Evolutionary conservation across 257 asterid species (phyloP).

Genomic region (Solanum megistacrolobum): DNA sequence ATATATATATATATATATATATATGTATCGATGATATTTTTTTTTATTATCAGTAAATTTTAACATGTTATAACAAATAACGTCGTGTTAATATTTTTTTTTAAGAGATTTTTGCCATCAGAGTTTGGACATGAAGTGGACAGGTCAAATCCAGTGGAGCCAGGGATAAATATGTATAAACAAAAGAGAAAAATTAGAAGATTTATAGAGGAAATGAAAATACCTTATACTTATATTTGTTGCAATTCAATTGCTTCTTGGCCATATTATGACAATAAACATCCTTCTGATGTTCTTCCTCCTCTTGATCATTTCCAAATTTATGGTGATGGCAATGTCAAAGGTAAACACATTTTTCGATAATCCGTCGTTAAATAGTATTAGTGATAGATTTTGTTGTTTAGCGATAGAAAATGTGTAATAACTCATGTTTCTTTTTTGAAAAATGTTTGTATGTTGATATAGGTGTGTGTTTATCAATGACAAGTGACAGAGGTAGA

Average conservation of each 20-base stretch:
- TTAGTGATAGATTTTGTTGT: neutral
- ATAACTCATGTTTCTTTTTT: neutral
- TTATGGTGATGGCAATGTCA: constrained; percentile 27
- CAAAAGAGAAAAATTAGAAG: constrained; percentile 22
- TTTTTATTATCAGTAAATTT: neutral
- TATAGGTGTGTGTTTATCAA: neutral
- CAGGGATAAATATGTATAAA: constrained; percentile 23
- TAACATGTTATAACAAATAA: neutral
- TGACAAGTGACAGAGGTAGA: neutral
- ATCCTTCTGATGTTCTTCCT: constrained; percentile 22
- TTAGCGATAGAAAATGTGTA: neutral
- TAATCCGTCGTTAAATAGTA: neutral
- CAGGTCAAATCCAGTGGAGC: constrained; percentile 25
- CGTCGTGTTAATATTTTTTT: neutral
- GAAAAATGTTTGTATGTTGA: neutral
- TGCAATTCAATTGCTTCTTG: constrained; percentile 32
- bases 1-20: no score
- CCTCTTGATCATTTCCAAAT: constrained; percentile 26
- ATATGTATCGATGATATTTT: no score
- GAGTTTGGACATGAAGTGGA: constrained; percentile 39
- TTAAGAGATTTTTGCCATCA: constrained; percentile 27
- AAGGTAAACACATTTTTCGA: constrained; percentile 2
- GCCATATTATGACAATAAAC: constrained; percentile 28
- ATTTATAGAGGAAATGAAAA: constrained; percentile 11
- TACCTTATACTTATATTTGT: constrained; percentile 22